phyloP scores from a whole-genome alignment of 192 early-diverging fungal species.

The Entomortierella beljakovae region DNA sequence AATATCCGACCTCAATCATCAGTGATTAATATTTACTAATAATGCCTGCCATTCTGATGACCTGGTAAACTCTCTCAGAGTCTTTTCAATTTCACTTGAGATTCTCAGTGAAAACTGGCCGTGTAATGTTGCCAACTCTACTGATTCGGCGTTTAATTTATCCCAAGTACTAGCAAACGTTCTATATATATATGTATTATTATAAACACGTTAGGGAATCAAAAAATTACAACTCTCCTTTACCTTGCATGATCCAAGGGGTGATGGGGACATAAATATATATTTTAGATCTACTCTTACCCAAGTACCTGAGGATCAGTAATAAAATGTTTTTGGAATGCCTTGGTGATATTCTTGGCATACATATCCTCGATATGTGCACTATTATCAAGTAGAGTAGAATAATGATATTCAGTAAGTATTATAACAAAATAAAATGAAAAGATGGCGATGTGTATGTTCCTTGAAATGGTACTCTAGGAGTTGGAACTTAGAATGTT shows the following conservation, averaged over 20 bases:
- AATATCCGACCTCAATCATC: not conserved
- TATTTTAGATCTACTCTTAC: conserved; percentile 30
- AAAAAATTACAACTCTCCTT: not conserved
- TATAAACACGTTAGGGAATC: not conserved
- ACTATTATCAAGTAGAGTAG: conserved; percentile 24
- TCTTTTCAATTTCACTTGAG: conserved; percentile 45
- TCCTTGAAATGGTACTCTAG: conserved; percentile 2
- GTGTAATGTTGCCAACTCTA: conserved; percentile 40
- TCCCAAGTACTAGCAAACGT: conserved; percentile 47
- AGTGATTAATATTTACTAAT: conserved; percentile 27
- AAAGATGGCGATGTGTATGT: not conserved
- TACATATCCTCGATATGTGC: conserved; percentile 63
- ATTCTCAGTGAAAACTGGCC: conserved; percentile 44
- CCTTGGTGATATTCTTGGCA: conserved; percentile 60
- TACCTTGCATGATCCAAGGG: not conserved
- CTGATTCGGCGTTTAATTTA: conserved; percentile 32
- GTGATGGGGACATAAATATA: not conserved
- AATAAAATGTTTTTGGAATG: conserved; percentile 59
- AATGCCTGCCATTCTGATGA: conserved; percentile 46
- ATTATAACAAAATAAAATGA: not conserved
- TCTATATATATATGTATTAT: conserved; percentile 13
- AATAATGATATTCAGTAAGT: not conserved
- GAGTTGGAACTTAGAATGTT: conserved; percentile 8
- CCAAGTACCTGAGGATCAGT: conserved; percentile 57
- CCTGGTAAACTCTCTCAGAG: conserved; percentile 33